Percentiles rank a stretch among this genome's conserved stretches.
These are phyloP conservation scores for Aschersonia sp. DNA, from an alignment of 2,329 filamentous ascomycete genomes.

Conservation along the genomic window DNA sequence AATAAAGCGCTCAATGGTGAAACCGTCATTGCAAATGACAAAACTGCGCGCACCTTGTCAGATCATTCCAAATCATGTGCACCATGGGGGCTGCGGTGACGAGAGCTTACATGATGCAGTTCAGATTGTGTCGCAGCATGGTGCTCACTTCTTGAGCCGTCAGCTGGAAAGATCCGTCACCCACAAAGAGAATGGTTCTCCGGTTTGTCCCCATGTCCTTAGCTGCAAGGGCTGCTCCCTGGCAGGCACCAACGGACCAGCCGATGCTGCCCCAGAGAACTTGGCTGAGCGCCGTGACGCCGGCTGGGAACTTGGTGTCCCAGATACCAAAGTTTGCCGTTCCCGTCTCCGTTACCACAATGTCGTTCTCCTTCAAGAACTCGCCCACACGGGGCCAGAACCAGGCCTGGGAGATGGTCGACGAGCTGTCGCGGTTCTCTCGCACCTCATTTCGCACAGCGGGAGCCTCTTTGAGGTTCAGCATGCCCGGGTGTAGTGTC, in stretches of 20 bases:
- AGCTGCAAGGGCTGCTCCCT: constrained; percentile 58
- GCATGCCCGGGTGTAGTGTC: constrained; percentile 38
- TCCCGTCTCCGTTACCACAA: constrained; percentile 76
- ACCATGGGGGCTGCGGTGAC: neutral
- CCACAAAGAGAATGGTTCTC: constrained; percentile 73
- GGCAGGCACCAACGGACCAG: constrained; percentile 43
- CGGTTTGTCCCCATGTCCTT: constrained; percentile 45
- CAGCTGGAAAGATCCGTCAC: constrained; percentile 75
- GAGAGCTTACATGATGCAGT: constrained; percentile 55
- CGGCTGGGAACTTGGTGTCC: constrained; percentile 64
- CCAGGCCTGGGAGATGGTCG: constrained; percentile 51
- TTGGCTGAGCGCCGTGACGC: constrained; percentile 70
- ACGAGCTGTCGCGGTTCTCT: constrained; percentile 22
- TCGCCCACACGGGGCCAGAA: constrained; percentile 66
- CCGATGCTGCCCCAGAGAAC: constrained; percentile 58
- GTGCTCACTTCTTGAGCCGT: constrained; percentile 75
- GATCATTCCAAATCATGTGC: neutral
- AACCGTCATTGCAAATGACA: constrained; percentile 76
- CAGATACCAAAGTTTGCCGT: constrained; percentile 82
- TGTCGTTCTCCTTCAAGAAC: constrained; percentile 58
- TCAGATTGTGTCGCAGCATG: constrained; percentile 61
- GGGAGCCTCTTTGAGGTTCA: constrained; percentile 40
- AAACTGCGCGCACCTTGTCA: constrained; percentile 32
- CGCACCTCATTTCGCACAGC: constrained; percentile 35
- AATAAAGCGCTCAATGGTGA: constrained; percentile 79